Percentiles rank a stretch among this genome's conserved stretches.
Evolutionary conservation across 225 moss, liverwort and hornwort genomes (phyloP).

Genomic region (Physcomitrellopsis africana): DNA sequence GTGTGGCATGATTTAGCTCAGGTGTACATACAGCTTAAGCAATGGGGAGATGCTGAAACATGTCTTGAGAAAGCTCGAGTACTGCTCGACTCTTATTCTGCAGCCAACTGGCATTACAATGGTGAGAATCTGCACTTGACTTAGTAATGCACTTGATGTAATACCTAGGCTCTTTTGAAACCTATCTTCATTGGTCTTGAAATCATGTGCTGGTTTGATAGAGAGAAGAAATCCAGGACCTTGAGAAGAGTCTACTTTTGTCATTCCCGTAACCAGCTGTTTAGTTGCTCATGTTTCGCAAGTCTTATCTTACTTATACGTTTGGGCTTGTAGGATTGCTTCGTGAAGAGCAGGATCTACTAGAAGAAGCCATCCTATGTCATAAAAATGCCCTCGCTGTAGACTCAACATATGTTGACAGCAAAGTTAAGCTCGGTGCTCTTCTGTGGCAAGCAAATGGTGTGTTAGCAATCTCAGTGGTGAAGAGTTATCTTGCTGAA

Average conservation of each 20-base stretch:
- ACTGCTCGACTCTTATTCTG: conserved; percentile 51
- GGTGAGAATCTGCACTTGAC: conserved; percentile 42
- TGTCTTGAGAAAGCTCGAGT: conserved; percentile 82
- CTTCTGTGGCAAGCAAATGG: conserved; percentile 67
- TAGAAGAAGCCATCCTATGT: conserved; percentile 65
- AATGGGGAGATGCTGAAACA: conserved; percentile 80
- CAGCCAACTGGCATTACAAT: conserved; percentile 71
- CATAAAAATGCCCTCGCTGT: conserved; percentile 79
- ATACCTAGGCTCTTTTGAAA: background rate
- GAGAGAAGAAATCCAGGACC: background rate
- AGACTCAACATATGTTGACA: conserved; percentile 61
- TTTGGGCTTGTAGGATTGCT: conserved; percentile 46
- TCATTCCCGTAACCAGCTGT: background rate
- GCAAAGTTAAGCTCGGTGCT: conserved; percentile 85
- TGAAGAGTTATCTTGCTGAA: conserved; percentile 73
- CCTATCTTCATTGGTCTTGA: background rate
- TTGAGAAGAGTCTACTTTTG: background rate
- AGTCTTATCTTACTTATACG: background rate
- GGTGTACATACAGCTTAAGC: conserved; percentile 79
- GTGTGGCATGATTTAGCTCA: conserved; percentile 90
- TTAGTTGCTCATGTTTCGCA: background rate
- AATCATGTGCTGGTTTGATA: background rate
- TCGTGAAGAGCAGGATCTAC: conserved; percentile 64
- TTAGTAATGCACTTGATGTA: background rate
- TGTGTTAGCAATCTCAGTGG: conserved; percentile 54